A percentile compares a stretch with the other conserved stretches of the same genome.
phyloP scores from a whole-genome alignment of 2,329 filamentous ascomycete species.

The Pestalotiopsis sp. region DNA sequence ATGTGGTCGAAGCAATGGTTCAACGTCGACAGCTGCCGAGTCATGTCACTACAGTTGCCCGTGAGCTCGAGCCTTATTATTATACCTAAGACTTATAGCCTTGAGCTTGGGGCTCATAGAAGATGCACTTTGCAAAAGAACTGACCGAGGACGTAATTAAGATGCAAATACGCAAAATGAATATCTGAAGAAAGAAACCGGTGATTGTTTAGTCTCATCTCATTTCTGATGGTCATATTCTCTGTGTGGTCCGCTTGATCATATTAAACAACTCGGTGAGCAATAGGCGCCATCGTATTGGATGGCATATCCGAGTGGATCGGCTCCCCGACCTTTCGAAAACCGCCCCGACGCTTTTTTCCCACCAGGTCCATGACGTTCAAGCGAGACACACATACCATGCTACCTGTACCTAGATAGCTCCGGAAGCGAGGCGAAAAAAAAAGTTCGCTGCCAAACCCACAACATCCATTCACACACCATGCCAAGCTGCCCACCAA shows the following conservation, averaged over 20 bases:
- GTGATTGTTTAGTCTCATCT: not conserved
- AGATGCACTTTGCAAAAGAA: not conserved
- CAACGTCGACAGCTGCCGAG: not conserved
- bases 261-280: not conserved
- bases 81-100: not conserved
- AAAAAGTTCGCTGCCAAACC: not conserved
- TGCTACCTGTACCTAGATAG: not conserved
- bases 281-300: not conserved
- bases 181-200: not conserved
- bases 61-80: not conserved
- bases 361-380: slow-evolving; percentile 7
- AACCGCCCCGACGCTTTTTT: slow-evolving; percentile 8
- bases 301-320: not conserved
- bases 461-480: not conserved
- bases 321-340: not conserved
- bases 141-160: not conserved
- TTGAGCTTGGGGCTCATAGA: not conserved
- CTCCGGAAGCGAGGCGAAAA: not conserved
- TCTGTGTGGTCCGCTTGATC: not conserved
- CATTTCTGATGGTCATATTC: not conserved
- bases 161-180: not conserved
- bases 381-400: not conserved
- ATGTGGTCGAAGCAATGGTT: not conserved
- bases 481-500: not conserved
- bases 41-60: not conserved